These are phyloP conservation scores for Gynandropsis gynandra DNA, from an alignment of 345 rosid genomes.

Conservation along the genomic window DNA sequence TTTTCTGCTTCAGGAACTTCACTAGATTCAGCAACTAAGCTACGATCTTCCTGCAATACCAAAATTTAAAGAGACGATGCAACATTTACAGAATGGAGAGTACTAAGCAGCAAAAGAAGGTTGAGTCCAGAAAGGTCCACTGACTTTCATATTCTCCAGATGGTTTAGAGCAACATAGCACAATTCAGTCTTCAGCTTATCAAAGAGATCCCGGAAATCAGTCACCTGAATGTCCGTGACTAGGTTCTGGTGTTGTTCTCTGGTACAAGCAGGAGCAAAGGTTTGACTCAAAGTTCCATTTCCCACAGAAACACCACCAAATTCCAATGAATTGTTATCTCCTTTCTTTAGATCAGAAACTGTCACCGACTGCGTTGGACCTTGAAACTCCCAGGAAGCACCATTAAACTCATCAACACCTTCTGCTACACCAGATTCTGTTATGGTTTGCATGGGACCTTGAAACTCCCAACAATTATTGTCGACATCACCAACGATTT, in stretches of 20 bases:
- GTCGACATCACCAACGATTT: constrained; percentile 39
- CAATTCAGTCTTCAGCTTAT: constrained; percentile 55
- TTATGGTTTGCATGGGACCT: constrained; percentile 26
- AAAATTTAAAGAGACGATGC: constrained; percentile 22
- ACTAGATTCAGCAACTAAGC: constrained; percentile 28
- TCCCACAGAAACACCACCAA: constrained; percentile 42
- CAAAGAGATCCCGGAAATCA: constrained; percentile 47
- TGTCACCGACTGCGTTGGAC: constrained; percentile 22
- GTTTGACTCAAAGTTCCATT: constrained; percentile 24
- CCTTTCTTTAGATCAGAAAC: constrained; percentile 3
- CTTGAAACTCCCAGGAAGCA: constrained; percentile 61
- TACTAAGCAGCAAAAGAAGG: neutral
- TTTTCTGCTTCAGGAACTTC: constrained; percentile 34
- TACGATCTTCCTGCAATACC: constrained; percentile 49
- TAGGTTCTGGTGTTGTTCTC: constrained; percentile 25
- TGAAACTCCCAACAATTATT: constrained; percentile 75
- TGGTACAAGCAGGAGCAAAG: constrained; percentile 17
- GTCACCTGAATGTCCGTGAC: constrained; percentile 24
- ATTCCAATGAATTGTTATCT: constrained; percentile 22
- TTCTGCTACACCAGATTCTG: constrained; percentile 25
- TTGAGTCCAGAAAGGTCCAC: constrained; percentile 17
- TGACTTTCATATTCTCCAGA: constrained; percentile 60
- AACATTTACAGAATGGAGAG: constrained; percentile 8
- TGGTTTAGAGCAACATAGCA: constrained; percentile 36
- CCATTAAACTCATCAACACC: constrained; percentile 45